phyloP scores from a whole-genome alignment of 805 yeast genomes.

The Starmerella apis region DNA sequence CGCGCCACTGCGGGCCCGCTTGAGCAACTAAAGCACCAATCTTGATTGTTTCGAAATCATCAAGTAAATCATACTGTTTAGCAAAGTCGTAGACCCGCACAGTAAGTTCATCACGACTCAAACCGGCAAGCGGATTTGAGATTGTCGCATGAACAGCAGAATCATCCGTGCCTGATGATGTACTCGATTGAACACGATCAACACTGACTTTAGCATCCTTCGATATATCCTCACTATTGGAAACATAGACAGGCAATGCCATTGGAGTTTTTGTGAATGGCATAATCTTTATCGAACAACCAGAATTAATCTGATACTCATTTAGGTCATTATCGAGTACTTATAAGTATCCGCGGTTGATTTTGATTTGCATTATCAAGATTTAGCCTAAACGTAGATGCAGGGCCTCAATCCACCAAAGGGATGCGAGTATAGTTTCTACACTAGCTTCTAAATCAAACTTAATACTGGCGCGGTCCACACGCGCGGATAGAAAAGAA shows the following conservation, averaged over 20 bases:
- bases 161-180: background rate
- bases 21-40: slow-evolving; percentile 52
- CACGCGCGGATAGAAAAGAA: background rate
- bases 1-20: slow-evolving; percentile 30
- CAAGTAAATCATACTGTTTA: slow-evolving; percentile 20
- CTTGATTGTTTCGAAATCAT: slow-evolving; percentile 21
- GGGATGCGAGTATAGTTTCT: background rate
- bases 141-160: background rate
- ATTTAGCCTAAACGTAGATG: background rate
- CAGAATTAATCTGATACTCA: too few species aligned
- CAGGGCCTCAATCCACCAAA: background rate
- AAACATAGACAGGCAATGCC: too few species aligned
- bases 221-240: background rate
- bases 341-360: background rate
- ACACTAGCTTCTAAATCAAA: background rate
- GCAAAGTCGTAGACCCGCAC: slow-evolving; percentile 18
- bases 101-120: slow-evolving; percentile 9
- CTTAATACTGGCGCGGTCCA: background rate
- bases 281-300: too few species aligned
- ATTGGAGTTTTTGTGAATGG: background rate
- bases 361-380: background rate
- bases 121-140: slow-evolving; percentile 14
- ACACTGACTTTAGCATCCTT: background rate
- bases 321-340: background rate
- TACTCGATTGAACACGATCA: background rate